These are phyloP conservation scores for Hygrophorus russula DNA, from an alignment of 768 basidiomycete genomes.

Conservation along the genomic window DNA sequence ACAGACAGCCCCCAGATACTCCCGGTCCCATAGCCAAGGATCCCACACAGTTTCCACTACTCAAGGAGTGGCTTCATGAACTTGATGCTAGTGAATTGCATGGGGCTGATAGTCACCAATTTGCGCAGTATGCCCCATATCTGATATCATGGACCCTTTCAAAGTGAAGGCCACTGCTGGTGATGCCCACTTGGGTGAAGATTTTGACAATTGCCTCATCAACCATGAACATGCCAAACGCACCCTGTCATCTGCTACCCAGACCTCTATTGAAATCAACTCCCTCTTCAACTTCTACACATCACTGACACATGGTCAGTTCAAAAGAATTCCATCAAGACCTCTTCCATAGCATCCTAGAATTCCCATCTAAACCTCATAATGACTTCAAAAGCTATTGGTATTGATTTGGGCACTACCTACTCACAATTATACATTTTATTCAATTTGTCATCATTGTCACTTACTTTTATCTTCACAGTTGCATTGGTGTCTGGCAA, in stretches of 20 bases:
- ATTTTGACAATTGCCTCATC: slow-evolving; percentile 96
- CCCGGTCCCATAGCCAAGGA: background rate
- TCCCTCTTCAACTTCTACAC: slow-evolving; percentile 98
- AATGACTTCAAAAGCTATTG: no score
- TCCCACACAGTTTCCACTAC: background rate
- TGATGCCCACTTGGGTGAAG: slow-evolving; percentile 99
- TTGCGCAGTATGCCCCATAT: background rate
- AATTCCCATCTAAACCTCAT: slow-evolving; percentile 25
- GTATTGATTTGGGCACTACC: no score
- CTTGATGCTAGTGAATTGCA: background rate
- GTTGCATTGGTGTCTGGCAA: slow-evolving; percentile 31
- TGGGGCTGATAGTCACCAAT: background rate
- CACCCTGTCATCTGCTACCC: slow-evolving; percentile 91
- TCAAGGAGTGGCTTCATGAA: background rate
- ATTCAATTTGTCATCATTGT: no score
- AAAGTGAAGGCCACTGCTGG: slow-evolving; percentile 99
- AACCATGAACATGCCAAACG: slow-evolving; percentile 98
- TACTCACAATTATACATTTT: no score
- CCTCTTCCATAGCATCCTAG: slow-evolving; percentile 87
- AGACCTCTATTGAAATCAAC: slow-evolving; percentile 97
- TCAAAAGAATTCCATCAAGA: slow-evolving; percentile 92
- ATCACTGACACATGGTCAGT: slow-evolving; percentile 93
- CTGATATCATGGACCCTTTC: slow-evolving; percentile 28
- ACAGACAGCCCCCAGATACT: background rate
- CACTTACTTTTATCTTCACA: no score